These are phyloP conservation scores for Stentor coeruleus DNA, from an alignment of 73 alveolate genomes.

Conservation along the genomic window DNA sequence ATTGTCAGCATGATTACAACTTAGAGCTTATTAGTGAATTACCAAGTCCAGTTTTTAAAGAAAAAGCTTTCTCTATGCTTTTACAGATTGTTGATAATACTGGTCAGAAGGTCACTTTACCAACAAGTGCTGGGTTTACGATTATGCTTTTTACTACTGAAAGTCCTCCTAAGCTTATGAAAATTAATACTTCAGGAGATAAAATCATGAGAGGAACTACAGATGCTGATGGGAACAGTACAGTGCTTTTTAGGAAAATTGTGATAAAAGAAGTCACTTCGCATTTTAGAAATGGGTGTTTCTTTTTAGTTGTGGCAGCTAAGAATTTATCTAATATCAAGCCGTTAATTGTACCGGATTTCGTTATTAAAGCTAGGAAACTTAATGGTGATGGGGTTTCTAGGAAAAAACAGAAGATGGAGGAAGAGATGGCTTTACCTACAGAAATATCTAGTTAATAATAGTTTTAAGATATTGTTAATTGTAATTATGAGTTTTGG, in stretches of 20 bases:
- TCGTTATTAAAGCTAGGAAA: conserved; percentile 17
- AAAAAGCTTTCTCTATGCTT: conserved; percentile 13
- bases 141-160: conserved; percentile 28
- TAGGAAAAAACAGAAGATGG: neutral
- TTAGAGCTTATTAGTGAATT: conserved; percentile 4
- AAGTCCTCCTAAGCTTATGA: conserved; percentile 32
- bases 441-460: no score
- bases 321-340: neutral
- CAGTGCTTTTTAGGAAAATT: conserved; percentile 27
- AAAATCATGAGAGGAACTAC: conserved; percentile 36
- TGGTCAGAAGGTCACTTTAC: neutral
- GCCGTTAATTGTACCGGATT: conserved; percentile 5
- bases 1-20: neutral
- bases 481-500: no score
- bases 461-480: no score
- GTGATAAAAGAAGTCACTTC: conserved; percentile 36
- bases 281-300: conserved; percentile 35
- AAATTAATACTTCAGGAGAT: conserved; percentile 28
- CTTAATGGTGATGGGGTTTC: neutral
- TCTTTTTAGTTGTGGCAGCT: conserved; percentile 24
- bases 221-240: conserved; percentile 23
- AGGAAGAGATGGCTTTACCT: no score
- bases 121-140: neutral
- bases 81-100: neutral
- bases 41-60: conserved; percentile 24